Evolutionary conservation across 495 filamentous ascomycete species (phyloP).

Genomic region (Podospora appendiculata): DNA sequence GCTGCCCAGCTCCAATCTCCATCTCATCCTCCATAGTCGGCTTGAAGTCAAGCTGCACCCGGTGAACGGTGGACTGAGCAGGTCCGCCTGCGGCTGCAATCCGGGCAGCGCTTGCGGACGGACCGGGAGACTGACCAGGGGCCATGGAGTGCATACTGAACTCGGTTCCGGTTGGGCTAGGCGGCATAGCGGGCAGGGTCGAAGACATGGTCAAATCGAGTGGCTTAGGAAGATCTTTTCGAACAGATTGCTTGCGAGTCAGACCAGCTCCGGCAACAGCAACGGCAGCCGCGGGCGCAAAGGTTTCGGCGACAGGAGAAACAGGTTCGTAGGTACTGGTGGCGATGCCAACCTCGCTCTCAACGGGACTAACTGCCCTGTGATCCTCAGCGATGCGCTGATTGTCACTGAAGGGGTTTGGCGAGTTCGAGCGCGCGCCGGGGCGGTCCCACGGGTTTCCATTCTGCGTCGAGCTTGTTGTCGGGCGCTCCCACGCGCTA

Average conservation of each 20-base stretch:
- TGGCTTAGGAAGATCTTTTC: conserved; percentile 33
- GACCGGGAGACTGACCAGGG: conserved; percentile 37
- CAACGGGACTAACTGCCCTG: conserved; percentile 27
- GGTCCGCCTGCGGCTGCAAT: conserved; percentile 51
- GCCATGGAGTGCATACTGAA: conserved; percentile 46
- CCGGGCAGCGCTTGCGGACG: conserved; percentile 37
- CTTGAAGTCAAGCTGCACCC: conserved; percentile 91
- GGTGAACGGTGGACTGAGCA: conserved; percentile 58
- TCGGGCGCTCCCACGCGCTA: conserved; percentile 36
- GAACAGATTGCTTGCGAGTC: conserved; percentile 38
- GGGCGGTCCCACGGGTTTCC: conserved; percentile 27
- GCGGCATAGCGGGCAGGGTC: conserved; percentile 25
- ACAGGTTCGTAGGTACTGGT: conserved; percentile 19
- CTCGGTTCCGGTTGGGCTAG: conserved; percentile 55
- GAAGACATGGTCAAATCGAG: conserved; percentile 42
- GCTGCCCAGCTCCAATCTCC: conserved; percentile 64
- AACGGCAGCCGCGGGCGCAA: conserved; percentile 16
- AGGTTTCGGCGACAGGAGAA: conserved; percentile 19
- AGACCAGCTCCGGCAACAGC: conserved; percentile 26
- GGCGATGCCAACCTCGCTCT: conserved; percentile 24
- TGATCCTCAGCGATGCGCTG: conserved; percentile 24
- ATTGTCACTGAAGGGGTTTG: conserved; percentile 45
- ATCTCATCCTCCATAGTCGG: conserved; percentile 91
- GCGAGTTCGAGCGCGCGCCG: conserved; percentile 34
- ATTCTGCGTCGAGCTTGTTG: conserved; percentile 10